Evolutionary conservation across 176 grass and related monocot genomes (phyloP), one percentile per base, ranked within the genome.

Genomic region (Musa schizocarpa): DNA sequence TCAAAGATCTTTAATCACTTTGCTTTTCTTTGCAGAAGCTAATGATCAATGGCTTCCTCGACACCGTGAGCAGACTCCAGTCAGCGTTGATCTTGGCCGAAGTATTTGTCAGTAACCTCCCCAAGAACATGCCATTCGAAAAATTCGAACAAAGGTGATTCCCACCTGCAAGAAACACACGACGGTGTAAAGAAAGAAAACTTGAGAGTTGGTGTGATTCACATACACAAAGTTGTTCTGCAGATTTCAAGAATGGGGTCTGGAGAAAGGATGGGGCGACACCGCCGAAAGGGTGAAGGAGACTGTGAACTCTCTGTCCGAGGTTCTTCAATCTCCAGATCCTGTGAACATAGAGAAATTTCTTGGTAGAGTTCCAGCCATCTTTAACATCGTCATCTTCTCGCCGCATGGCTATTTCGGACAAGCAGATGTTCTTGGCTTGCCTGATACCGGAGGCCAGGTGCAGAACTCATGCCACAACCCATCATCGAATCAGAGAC

Each of bases 201-300:
- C 29, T 5, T 34, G 29, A 34, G 29, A 34, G 29, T 34, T 34
- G 29, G 29, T 34, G 29, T 34, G 29, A 4, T 34, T 34, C 29
- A 34, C 29, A 34, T 34, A 34, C 29, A 34, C 29, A 34, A 48
- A 19, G 14, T 17, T 48, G 34, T 63, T 49, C 14, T 84, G 54
- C 88, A 98, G 94, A 77, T 99, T 99, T 85, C 86, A 94, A 74
- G 95, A 94, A 77, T 92, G 87, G 87, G 93, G 93, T 29, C 87
- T 97, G 65, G 93, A 93, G 90, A 93, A 93, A 72, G 94, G 94
- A 83, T 98, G 94, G 94, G 94, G 94, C 76, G 88, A 90, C n/a
- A 94, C 54, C 13, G 90, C 90, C 1, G 95, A 88, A 65, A 85
- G 76, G 74, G 92, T 92, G 73, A 99, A 84, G 75, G 95, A 92